These are phyloP conservation scores for Eucalyptus regnans DNA, from an alignment of 345 rosid species.

Conservation along the genomic window DNA sequence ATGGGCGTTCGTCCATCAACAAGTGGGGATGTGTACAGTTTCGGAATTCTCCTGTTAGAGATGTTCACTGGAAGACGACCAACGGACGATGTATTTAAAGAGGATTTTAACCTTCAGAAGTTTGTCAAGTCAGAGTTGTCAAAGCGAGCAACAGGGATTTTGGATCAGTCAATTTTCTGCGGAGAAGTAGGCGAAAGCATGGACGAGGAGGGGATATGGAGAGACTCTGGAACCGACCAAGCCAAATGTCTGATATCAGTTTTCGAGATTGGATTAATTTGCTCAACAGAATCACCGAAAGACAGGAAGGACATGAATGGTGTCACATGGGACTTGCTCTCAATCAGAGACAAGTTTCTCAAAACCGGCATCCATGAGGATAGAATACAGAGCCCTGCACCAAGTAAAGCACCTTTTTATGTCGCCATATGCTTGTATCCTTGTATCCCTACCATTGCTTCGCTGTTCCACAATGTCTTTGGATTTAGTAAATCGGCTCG, in stretches of 20 bases:
- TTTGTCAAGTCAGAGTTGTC: neutral
- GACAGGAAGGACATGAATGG: neutral
- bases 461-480: neutral
- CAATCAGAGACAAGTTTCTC: neutral
- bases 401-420: neutral
- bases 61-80: neutral
- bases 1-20: neutral
- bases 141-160: neutral
- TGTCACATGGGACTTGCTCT: neutral
- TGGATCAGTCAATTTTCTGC: neutral
- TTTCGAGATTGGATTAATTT: neutral
- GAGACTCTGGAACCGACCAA: neutral
- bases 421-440: neutral
- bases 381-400: neutral
- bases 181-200: neutral
- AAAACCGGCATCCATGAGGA: neutral
- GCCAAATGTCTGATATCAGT: neutral
- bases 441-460: neutral
- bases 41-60: neutral
- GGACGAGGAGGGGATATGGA: neutral
- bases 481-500: neutral
- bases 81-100: fast-evolving
- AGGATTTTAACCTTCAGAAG: neutral
- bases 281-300: neutral
- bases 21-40: neutral